Base-by-base conservation (phyloP, 2,329 filamentous ascomycete genomes). In the Tolypocladium paradoxum region DNA sequence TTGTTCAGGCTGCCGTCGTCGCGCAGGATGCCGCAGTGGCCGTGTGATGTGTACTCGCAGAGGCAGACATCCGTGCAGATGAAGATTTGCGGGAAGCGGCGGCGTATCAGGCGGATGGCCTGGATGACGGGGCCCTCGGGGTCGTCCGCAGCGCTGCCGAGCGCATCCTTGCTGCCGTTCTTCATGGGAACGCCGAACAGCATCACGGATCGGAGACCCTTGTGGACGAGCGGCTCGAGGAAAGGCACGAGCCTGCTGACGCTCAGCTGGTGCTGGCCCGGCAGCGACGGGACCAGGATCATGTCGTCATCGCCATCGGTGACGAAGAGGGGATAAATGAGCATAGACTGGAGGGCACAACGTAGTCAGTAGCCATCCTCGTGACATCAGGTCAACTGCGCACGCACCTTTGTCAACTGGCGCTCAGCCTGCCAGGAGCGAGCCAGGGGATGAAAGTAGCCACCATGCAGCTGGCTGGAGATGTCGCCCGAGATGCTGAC, bases 21-120 rank as follows among this genome's bases (percentile, higher is more conserved):
- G 54, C 90, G 84, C 47, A 99, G 79, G 62, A 99, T 96, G 51
- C 93, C 93, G 67, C 93, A 99, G 75, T 99, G 93, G 46, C 93
- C 93, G 70, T 99, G 93, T 7, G 88, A 93, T 1, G 93, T 99
- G 74, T 99, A 99, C 73, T 99, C 93, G 79, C 93, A 99, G 8
- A 99, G 85, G 67, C 93, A 97, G 54, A 99, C 93, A 67, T 99
- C 93, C 55, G 86, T 84, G 60, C 87, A 85, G 62, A 99, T 89
- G 74, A 95, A 97, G 55, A 99, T 80, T 57, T 90, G 84, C 2
- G 93, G 93, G 71, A 96, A 97, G 38, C 84, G 79, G 59, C 88
- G 82, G 61, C 90, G 86, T 54, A 99, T 78, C 33, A 96, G 79
- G 50, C 86, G 87, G 65, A 97, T 96, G 48, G 83, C 81, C 63